phyloP scores from a whole-genome alignment of 148 eudicot genomes.

The Dysphania ambrosioides region DNA sequence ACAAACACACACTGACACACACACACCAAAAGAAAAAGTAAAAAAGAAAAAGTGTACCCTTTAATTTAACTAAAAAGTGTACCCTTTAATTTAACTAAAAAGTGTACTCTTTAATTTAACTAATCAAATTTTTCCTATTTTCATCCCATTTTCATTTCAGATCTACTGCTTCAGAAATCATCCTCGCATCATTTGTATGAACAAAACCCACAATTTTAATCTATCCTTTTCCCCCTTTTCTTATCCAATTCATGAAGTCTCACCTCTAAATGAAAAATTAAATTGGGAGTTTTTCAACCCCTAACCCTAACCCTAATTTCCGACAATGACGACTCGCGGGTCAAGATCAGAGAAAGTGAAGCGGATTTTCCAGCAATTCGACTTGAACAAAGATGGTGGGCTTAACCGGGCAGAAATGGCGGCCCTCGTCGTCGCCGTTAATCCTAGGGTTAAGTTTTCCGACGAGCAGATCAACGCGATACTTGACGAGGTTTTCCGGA shows the following conservation, averaged over 20 bases:
- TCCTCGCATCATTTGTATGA: neutral
- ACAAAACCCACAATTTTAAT: neutral
- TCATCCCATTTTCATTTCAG: slow-evolving; percentile 22
- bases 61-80: too few species aligned
- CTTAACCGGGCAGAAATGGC: slow-evolving; percentile 83
- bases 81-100: slow-evolving; percentile 16
- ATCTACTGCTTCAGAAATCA: slow-evolving; percentile 20
- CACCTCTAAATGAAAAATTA: neutral
- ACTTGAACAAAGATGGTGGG: slow-evolving; percentile 73
- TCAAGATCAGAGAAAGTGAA: slow-evolving; percentile 85
- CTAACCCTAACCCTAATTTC: slow-evolving; percentile 25
- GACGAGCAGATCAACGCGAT: slow-evolving; percentile 89
- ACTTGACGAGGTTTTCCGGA: slow-evolving; percentile 88
- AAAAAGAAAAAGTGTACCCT: too few species aligned
- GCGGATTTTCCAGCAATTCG: slow-evolving; percentile 83
- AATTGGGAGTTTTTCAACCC: neutral
- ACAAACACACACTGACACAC: too few species aligned
- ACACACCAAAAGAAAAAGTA: too few species aligned
- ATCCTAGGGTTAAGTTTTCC: slow-evolving; percentile 90
- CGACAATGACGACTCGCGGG: slow-evolving; percentile 64
- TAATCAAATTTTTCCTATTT: slow-evolving; percentile 8
- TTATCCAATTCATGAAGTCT: slow-evolving; percentile 15
- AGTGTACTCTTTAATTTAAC: too few species aligned
- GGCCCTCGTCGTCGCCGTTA: slow-evolving; percentile 87
- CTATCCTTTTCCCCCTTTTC: neutral